Evolutionary conservation across 1,284 basidiomycete genomes (phyloP).

Genomic region (Gomphus bonarii): DNA sequence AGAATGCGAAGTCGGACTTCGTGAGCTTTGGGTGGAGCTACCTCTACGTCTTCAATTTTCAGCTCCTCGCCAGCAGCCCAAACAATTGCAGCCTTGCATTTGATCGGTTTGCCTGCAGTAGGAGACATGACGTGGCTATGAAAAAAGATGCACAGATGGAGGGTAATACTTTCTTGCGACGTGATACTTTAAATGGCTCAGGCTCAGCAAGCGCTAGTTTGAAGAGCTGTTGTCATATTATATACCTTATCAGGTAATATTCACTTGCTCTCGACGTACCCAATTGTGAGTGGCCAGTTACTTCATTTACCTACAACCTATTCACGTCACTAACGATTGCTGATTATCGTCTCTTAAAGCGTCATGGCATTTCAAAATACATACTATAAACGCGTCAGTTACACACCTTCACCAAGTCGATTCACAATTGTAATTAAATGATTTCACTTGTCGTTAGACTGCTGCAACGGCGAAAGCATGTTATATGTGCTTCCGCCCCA

Average conservation of each 20-base stretch:
- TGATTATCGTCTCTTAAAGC: background rate
- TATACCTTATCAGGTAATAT: background rate
- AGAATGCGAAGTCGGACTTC: constrained; percentile 94
- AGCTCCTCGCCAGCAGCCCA: constrained; percentile 91
- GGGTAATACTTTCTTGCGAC: background rate
- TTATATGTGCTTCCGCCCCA: constrained; percentile 64
- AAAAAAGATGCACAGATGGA: constrained; percentile 1
- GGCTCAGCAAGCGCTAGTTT: background rate
- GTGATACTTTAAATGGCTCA: background rate
- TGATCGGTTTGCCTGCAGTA: constrained; percentile 70
- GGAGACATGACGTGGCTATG: constrained; percentile 39
- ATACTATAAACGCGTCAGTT: constrained; percentile 71
- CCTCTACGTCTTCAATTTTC: constrained; percentile 86
- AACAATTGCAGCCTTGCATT: constrained; percentile 91
- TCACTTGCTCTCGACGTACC: background rate
- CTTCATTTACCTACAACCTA: background rate
- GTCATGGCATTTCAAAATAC: constrained; percentile 46
- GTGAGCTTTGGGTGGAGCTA: constrained; percentile 80
- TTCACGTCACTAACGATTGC: no score
- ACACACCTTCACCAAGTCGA: background rate
- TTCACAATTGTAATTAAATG: background rate
- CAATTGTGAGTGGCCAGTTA: background rate
- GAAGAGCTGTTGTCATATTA: background rate
- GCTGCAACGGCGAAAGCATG: constrained; percentile 60
- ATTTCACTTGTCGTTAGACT: constrained; percentile 29